Base-by-base conservation (phyloP, 768 basidiomycete species). In the Collybia nuda region DNA sequence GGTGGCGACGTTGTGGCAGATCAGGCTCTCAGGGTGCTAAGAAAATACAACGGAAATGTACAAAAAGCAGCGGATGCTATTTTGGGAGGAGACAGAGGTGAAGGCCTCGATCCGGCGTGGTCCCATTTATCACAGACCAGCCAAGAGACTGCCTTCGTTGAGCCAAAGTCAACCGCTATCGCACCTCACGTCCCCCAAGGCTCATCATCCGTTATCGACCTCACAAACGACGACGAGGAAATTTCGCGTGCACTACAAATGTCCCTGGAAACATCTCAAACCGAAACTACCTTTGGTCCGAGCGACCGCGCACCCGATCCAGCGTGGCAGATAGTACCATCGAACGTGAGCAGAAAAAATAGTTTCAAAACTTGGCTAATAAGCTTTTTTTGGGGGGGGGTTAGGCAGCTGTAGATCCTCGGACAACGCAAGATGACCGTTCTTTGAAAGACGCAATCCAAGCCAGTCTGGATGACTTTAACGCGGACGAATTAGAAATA, bases 401-500 rank as follows among this genome's bases (percentile, higher is more conserved):
- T 43, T 63, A 74, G 74, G 68, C 62, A 44, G 65, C 64, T 50
- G 61, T 54, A 48, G 64, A 47, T 17, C 54, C 67, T 26, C 68
- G 58, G 18, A 56, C 77, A 18, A 74, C 74, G 2, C 75, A 75
- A 19, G 84, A 86, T n/a, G 77, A 87, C 38, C 79, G 83, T 42
- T 75, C 74, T 29, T 67, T 90, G 65, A 82, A 79, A 56, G 81
- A 83, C 22, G 88, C 86, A 0, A 88, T 90, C 38, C 79, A 85
- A 65, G 86, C 82, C 4, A 88, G 86, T 62, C 67, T 89, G 49
- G 74, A 81, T 44, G 78, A 80, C 17, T 76, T 81, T 55, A 64
- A 68, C 19, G 69, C 75, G 21, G 83, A 84, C 3, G 71, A 73
- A 32, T 69, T 75, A 29, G 81, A 83, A 44, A 71, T 75, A 19